These are phyloP conservation scores for Terfezia claveryi DNA, from an alignment of 495 filamentous ascomycete genomes.

Conservation along the genomic window DNA sequence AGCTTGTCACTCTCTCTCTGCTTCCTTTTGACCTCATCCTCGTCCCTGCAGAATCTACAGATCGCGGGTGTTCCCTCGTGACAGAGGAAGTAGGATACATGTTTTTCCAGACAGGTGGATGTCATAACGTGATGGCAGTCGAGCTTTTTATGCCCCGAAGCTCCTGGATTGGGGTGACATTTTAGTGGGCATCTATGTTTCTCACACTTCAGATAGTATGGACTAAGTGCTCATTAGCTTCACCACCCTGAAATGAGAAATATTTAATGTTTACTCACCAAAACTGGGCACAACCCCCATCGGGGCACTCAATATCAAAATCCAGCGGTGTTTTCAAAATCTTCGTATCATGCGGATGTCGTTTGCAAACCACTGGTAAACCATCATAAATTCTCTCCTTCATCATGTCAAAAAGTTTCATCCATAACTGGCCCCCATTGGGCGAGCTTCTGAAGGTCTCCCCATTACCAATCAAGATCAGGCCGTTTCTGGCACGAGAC, in stretches of 20 bases:
- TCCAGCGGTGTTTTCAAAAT: constrained; percentile 28
- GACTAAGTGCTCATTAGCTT: too few species aligned
- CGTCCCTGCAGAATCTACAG: constrained; percentile 31
- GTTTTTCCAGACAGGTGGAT: constrained; percentile 11
- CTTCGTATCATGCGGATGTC: constrained; percentile 32
- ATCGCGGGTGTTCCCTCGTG: constrained; percentile 10
- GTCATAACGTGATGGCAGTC: too few species aligned
- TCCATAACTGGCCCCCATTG: constrained; percentile 39
- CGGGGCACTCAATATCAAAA: constrained; percentile 41
- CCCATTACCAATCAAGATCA: constrained; percentile 54
- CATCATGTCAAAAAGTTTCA: constrained; percentile 34
- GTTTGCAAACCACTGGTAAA: constrained; percentile 44
- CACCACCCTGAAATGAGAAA: background rate
- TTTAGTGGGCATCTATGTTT: constrained; percentile 36
- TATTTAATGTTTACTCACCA: constrained; percentile 27
- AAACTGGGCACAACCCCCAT: constrained; percentile 47
- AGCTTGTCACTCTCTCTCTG: constrained; percentile 29
- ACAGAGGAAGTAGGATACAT: constrained; percentile 26
- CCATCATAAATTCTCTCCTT: constrained; percentile 45
- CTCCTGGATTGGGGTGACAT: constrained; percentile 28
- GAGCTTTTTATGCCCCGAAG: too few species aligned
- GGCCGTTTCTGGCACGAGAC: constrained; percentile 40
- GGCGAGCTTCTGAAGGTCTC: constrained; percentile 40
- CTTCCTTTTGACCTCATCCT: constrained; percentile 26
- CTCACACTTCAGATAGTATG: constrained; percentile 31